Conservation (phyloP, 352 stramenopile genomes). For the Phytophthora europaea region DNA sequence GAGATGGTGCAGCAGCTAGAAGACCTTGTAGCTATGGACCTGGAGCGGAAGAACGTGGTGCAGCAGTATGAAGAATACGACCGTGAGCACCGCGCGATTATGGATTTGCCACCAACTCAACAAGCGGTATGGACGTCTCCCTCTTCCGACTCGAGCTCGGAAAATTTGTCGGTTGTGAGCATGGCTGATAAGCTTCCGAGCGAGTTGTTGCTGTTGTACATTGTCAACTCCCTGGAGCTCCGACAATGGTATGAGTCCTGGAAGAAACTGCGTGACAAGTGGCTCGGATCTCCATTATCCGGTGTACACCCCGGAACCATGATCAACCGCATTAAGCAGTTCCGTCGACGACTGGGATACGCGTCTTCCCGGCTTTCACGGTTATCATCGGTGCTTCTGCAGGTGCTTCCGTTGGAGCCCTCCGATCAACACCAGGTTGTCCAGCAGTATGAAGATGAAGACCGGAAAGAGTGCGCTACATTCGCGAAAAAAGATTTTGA, state of each 20-base stretch:
- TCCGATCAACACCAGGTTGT: not conserved
- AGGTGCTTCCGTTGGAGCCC: slow-evolving; percentile 19
- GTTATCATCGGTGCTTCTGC: slow-evolving; percentile 24
- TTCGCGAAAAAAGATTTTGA: slow-evolving; percentile 45
- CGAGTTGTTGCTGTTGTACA: slow-evolving; percentile 60
- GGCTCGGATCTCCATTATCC: slow-evolving; percentile 47
- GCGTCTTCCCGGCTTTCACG: slow-evolving; percentile 45
- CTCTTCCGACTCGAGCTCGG: slow-evolving; percentile 3
- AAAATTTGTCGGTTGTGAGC: slow-evolving; percentile 15
- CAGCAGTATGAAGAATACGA: slow-evolving; percentile 57
- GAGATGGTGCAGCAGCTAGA: slow-evolving; percentile 58
- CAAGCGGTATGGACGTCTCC: slow-evolving; percentile 18
- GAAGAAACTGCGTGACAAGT: slow-evolving; percentile 58
- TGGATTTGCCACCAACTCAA: slow-evolving; percentile 36
- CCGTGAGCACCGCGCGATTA: slow-evolving; percentile 48
- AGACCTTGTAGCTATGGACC: slow-evolving; percentile 57
- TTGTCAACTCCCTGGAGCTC: slow-evolving; percentile 67
- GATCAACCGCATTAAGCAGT: slow-evolving; percentile 69
- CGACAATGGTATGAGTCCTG: slow-evolving; percentile 66
- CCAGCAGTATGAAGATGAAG: slow-evolving; percentile 5
- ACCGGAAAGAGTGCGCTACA: not conserved
- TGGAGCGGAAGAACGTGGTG: slow-evolving; percentile 55
- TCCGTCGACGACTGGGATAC: slow-evolving; percentile 55
- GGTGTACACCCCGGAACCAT: slow-evolving; percentile 57
- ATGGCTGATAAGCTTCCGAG: slow-evolving; percentile 46